Evolutionary conservation across 306 rosid species (phyloP).

Genomic region (Quercus alba): DNA sequence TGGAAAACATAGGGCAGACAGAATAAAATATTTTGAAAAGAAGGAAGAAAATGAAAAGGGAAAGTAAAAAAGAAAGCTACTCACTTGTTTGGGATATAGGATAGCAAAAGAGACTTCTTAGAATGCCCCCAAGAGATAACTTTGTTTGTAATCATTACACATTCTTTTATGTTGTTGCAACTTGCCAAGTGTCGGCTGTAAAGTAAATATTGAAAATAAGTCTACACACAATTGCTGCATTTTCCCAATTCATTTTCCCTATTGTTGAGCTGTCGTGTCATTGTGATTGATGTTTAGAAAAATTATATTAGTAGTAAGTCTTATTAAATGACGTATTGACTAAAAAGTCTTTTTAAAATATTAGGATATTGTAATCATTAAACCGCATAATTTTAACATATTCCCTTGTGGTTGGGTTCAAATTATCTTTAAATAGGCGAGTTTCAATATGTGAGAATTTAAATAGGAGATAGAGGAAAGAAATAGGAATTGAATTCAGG

Average conservation of each 20-base stretch:
- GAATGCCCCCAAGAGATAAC: background rate
- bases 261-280: too few species aligned
- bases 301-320: too few species aligned
- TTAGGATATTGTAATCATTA: too few species aligned
- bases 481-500: rapidly evolving
- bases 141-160: background rate
- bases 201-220: background rate
- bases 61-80: background rate
- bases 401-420: rapidly evolving
- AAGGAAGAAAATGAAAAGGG: background rate
- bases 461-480: rapidly evolving
- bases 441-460: too few species aligned
- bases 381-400: rapidly evolving
- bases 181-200: background rate
- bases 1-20: background rate
- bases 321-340: too few species aligned
- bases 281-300: too few species aligned
- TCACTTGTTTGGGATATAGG: background rate
- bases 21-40: background rate
- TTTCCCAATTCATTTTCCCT: too few species aligned
- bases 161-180: background rate
- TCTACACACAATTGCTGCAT: too few species aligned
- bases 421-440: rapidly evolving
- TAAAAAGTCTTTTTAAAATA: too few species aligned
- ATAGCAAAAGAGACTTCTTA: background rate